Conservation (phyloP, 345 rosid genomes). For the Salix exigua region DNA sequence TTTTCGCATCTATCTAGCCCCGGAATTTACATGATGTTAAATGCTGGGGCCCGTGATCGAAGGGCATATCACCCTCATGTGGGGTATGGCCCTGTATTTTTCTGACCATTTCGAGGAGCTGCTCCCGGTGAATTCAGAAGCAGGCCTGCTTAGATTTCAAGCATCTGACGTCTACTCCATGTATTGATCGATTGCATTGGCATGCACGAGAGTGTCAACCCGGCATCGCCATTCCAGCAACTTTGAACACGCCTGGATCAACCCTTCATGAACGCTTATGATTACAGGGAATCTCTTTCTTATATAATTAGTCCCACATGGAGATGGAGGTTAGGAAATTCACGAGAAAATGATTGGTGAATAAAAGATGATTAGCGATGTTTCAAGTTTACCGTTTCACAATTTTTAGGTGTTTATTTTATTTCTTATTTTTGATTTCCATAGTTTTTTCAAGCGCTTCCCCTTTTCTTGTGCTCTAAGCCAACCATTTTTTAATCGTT, state of each 20-base stretch:
- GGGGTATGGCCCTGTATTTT: neutral
- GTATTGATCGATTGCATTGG: neutral
- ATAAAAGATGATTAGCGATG: neutral
- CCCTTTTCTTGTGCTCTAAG: neutral
- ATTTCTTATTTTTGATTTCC: neutral
- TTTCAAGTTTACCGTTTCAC: neutral
- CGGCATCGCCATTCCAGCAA: neutral
- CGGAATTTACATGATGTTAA: neutral
- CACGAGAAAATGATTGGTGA: neutral
- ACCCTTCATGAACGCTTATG: neutral
- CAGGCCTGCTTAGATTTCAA: neutral
- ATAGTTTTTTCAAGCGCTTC: no score
- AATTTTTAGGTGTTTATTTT: no score
- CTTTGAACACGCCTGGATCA: neutral
- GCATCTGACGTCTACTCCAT: neutral
- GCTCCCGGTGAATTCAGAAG: neutral
- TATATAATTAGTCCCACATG: neutral
- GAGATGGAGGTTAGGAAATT: neutral
- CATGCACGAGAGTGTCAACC: neutral
- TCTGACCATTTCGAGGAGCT: neutral
- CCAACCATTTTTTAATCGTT: neutral
- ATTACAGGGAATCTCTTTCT: neutral
- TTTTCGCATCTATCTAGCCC: no score
- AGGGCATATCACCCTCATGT: neutral
- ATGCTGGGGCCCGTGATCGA: neutral